Evolutionary conservation across 2,329 filamentous ascomycete genomes (phyloP).

Genomic region (Colletotrichum camelliae): DNA sequence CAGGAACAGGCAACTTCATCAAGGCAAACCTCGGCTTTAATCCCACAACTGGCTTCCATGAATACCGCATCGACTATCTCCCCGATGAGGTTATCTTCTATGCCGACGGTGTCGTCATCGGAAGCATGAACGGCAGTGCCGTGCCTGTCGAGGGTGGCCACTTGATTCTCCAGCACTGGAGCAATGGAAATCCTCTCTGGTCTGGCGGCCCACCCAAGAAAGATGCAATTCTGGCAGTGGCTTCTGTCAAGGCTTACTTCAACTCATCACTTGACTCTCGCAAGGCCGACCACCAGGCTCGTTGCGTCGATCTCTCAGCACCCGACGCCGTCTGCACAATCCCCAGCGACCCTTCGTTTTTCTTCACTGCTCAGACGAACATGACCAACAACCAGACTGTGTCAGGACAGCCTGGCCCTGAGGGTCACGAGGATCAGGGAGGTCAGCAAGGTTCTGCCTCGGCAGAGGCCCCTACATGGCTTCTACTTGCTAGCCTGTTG

Average conservation of each 20-base stretch:
- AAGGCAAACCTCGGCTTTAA: conserved; percentile 68
- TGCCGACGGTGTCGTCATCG: conserved; percentile 65
- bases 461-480: not conserved
- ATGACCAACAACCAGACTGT: conserved; percentile 55
- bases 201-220: conserved; percentile 70
- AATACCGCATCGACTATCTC: conserved; percentile 81
- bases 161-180: conserved; percentile 78
- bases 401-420: conserved; percentile 20
- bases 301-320: conserved; percentile 43
- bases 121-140: conserved; percentile 58
- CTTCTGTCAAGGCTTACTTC: conserved; percentile 81
- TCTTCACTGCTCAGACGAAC: conserved; percentile 53
- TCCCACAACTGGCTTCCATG: conserved; percentile 70
- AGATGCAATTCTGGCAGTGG: conserved; percentile 68
- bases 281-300: conserved; percentile 39
- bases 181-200: conserved; percentile 76
- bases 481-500: not conserved
- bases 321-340: conserved; percentile 53
- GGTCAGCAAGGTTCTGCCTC: not conserved
- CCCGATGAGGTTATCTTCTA: conserved; percentile 70
- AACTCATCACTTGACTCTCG: conserved; percentile 64
- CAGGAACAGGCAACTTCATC: conserved; percentile 62
- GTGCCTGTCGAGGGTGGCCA: conserved; percentile 68
- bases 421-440: not conserved
- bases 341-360: conserved; percentile 52